phyloP scores from a whole-genome alignment of 139 green algal species.

The Haematococcus sp. region DNA sequence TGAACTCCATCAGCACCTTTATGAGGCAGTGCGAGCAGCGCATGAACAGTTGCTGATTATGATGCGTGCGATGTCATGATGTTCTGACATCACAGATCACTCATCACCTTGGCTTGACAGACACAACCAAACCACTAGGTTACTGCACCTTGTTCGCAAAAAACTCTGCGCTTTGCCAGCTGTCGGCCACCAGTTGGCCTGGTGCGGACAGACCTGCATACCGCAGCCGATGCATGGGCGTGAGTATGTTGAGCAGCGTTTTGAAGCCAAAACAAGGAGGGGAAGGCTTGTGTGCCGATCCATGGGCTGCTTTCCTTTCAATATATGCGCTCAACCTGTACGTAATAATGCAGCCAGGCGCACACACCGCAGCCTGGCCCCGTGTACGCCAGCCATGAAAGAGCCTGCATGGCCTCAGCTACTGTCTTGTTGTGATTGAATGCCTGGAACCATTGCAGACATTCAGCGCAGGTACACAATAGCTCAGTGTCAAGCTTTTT shows the following conservation, averaged over 20 bases:
- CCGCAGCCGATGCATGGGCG: background rate
- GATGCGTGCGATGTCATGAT: no score
- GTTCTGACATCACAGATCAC: no score
- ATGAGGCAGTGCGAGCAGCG: no score
- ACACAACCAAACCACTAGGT: background rate
- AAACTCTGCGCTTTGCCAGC: slow-evolving; percentile 82
- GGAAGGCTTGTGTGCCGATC: no score
- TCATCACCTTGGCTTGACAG: no score
- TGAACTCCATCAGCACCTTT: slow-evolving; percentile 76
- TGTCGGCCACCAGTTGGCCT: slow-evolving; percentile 74
- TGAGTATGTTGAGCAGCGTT: background rate
- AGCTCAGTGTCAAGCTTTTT: no score
- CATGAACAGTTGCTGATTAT: no score
- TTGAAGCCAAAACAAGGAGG: no score
- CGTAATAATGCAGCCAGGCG: no score
- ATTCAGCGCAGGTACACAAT: no score
- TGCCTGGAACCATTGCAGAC: no score
- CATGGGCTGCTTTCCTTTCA: no score
- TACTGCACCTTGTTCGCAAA: slow-evolving; percentile 80
- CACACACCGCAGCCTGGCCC: slow-evolving; percentile 68
- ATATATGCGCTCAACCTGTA: background rate
- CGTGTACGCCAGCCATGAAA: slow-evolving; percentile 84
- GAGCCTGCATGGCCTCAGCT: slow-evolving; percentile 67
- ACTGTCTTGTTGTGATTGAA: slow-evolving; percentile 57
- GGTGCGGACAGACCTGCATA: slow-evolving; percentile 70